Evolutionary conservation across 768 basidiomycete genomes (phyloP), one percentile per base, ranked within the genome.

Genomic region (Gymnopilus dilepis): DNA sequence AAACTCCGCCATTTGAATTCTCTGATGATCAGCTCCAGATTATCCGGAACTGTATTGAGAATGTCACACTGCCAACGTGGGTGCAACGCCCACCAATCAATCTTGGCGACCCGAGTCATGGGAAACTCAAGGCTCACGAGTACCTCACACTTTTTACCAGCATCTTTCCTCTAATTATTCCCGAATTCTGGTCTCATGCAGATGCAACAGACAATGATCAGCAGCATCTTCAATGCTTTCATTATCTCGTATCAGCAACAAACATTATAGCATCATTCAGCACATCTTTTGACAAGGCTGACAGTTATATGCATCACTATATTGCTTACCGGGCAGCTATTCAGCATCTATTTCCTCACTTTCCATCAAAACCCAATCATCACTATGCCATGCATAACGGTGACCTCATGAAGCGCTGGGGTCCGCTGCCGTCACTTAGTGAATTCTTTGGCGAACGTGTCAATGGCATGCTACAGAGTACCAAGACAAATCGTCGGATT

Each of bases 331-430:
- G 68, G 6, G n/a, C 56, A 31, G 19, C 64, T 19, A 63, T 68
- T 2, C 57, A 67, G 33, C 21, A 55, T 0, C 57, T 75, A 8
- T 74, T 70, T 62, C 67, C 70, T 4, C 26, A 65, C 12, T 57
- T 61, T 38, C 24, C 38, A 6, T 67, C 70, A 24, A 60, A 62
- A n/a, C 73, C 74, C 9, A 77, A 77, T 60, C 71, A 75, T 48
- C 74, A 77, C 48, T 77, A 66, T 65, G 74, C 73, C 21, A 71
- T 74, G 74, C 74, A 76, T 42, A 69, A 72, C 67, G 67, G 57
- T 12, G 55, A 60, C 7, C 48, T 69, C 1, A 45, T 77, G 13
- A 73, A 73, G 56, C 69, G 57, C 47, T 77, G 75, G 76, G 74
- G 73, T 0, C 72, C 74, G 28, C 52, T 75, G 4, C 19, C 67